Conservation (phyloP, 352 stramenopile species). For the Globisporangium parvum region DNA sequence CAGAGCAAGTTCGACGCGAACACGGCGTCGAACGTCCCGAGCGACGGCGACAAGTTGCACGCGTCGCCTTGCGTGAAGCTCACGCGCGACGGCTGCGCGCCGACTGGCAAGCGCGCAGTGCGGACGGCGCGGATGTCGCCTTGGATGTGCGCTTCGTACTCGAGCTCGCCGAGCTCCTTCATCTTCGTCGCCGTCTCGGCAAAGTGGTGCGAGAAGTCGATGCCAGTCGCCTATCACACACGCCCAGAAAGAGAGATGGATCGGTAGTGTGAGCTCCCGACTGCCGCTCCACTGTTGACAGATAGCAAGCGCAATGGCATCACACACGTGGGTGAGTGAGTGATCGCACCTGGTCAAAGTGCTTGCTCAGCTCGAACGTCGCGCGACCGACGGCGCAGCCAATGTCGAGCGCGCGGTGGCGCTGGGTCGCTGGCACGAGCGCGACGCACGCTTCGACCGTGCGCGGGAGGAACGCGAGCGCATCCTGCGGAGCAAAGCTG, state of each 20-base stretch:
- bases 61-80: constrained; percentile 94
- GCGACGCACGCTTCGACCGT: constrained; percentile 69
- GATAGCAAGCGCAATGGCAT: neutral
- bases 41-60: constrained; percentile 71
- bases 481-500: constrained; percentile 67
- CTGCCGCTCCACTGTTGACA: neutral
- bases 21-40: constrained; percentile 92
- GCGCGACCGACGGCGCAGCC: constrained; percentile 92
- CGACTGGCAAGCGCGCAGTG: constrained; percentile 55
- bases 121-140: constrained; percentile 69
- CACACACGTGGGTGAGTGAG: neutral
- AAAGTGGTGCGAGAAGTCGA: constrained; percentile 93
- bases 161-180: constrained; percentile 68
- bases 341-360: constrained; percentile 83
- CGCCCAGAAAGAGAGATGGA: neutral
- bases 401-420: constrained; percentile 89
- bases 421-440: constrained; percentile 42
- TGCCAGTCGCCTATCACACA: constrained; percentile 64
- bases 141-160: constrained; percentile 87
- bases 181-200: constrained; percentile 83
- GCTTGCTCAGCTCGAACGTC: constrained; percentile 91
- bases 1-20: constrained; percentile 96
- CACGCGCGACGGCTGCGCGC: constrained; percentile 51
- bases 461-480: constrained; percentile 82
- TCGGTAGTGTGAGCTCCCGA: neutral